Evolutionary conservation across 129 eudicot genomes (phyloP), one percentile per base, ranked within the genome.

Genomic region (Arctium lappa): DNA sequence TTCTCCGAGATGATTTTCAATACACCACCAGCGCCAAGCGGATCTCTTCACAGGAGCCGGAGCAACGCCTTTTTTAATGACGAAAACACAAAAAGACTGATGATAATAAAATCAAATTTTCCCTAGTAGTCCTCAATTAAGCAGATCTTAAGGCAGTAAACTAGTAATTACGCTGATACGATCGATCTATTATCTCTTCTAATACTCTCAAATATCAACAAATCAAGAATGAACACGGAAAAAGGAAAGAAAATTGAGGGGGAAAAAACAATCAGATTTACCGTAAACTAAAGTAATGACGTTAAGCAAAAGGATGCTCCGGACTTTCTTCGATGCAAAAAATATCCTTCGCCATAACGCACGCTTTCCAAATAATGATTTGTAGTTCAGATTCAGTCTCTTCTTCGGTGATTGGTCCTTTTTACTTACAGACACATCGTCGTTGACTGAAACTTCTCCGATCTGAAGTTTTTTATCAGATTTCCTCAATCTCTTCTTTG

Each of bases 251-350:
- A 68, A 38, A 33, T 72, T 40, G 30, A 37, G 27, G 27, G 27
- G 36, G 42, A 40, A 33, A 6, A 42, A 27, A 10, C 37, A 83
- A 62, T n/a, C 69, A 66, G 48, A 40, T 62, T 73, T 87, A 94
- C 98, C 98, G 75, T 94, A 92, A 75, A 94, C 80, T 74, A 94
- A 53, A 53, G 98, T 86, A 69, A 90, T 88, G 76, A 86, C 83
- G 79, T 94, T 94, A 27, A 94, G 94, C 87, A 94, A 88, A 88
- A 94, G 80, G 48, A 94, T 88, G 83, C 98, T 89, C 77, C 95
- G 84, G 32, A 92, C 91, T 90, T 90, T 94, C 91, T 32, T 84
- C 33, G 98, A 94, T 8, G 90, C 92, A 69, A 91, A 87, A 5
- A 88, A 73, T 40, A 89, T 83, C 79, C 92, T 85, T 15, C 90